These are phyloP conservation scores for Davidsoniella neocaledoniae DNA, from an alignment of 2,329 filamentous ascomycete genomes.

Conservation along the genomic window DNA sequence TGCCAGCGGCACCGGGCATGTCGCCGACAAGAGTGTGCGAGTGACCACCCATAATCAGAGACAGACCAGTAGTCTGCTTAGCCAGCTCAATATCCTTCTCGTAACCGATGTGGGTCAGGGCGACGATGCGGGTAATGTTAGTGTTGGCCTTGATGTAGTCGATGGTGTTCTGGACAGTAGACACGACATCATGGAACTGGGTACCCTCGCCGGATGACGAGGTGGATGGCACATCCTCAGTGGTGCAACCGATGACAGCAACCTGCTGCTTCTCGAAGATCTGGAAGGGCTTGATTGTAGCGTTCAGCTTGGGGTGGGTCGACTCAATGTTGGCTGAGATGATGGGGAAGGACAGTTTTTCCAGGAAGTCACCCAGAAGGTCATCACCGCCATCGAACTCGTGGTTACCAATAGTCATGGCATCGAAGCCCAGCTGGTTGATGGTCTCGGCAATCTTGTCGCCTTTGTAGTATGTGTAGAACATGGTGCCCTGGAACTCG, in stretches of 20 bases:
- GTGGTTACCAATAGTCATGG: constrained; percentile 52
- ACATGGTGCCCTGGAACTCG: constrained; percentile 52
- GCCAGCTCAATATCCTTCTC: constrained; percentile 46
- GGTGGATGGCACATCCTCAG: constrained; percentile 39
- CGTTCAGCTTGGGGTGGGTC: constrained; percentile 40
- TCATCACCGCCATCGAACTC: constrained; percentile 51
- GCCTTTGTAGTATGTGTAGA: constrained; percentile 48
- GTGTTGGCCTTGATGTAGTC: constrained; percentile 44
- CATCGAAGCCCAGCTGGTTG: constrained; percentile 48
- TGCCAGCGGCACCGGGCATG: constrained; percentile 38
- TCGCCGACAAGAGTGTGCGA: constrained; percentile 43
- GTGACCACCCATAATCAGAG: constrained; percentile 51
- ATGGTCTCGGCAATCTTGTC: constrained; percentile 52
- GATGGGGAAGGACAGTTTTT: constrained; percentile 48
- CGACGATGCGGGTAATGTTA: constrained; percentile 46
- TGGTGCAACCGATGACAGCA: constrained; percentile 48
- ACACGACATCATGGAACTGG: constrained; percentile 38
- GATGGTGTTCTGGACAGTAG: constrained; percentile 42
- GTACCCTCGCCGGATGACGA: constrained; percentile 41
- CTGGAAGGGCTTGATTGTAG: constrained; percentile 47
- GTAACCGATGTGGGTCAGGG: constrained; percentile 51
- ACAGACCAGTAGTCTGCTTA: constrained; percentile 40
- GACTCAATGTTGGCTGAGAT: constrained; percentile 47
- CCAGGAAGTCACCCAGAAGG: constrained; percentile 41
- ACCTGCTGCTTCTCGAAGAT: constrained; percentile 44